Evolutionary conservation across 768 basidiomycete genomes (phyloP).

Genomic region (Gautieria morchelliformis): DNA sequence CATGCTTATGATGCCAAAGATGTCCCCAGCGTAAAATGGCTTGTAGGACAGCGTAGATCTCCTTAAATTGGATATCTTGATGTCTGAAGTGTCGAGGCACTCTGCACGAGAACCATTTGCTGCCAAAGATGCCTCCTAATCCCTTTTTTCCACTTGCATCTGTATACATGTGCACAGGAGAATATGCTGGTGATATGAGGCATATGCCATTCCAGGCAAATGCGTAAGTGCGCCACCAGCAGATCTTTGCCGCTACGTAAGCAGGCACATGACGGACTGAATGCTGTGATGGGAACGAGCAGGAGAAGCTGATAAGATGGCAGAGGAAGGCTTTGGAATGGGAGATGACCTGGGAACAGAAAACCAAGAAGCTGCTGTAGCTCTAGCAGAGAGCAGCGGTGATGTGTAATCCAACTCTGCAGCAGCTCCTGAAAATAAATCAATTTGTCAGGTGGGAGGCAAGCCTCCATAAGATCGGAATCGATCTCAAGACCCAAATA

Average conservation of each 20-base stretch:
- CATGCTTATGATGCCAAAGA: constrained; percentile 16
- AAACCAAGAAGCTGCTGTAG: constrained; percentile 27
- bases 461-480: no score
- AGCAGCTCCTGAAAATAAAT: constrained; percentile 14
- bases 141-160: no score
- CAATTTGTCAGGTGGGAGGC: no score
- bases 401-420: constrained; percentile 13
- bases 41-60: constrained; percentile 18
- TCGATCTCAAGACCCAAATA: no score
- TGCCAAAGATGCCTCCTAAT: no score
- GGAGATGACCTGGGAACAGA: constrained; percentile 27
- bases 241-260: constrained; percentile 15
- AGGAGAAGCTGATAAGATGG: constrained; percentile 21
- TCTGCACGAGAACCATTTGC: no score
- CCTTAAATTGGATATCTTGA: no score
- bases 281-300: constrained; percentile 17
- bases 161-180: constrained; percentile 18
- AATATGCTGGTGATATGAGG: constrained; percentile 1
- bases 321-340: constrained; percentile 20
- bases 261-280: constrained; percentile 16
- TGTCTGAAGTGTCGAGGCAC: no score
- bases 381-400: constrained; percentile 17
- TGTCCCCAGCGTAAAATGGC: constrained; percentile 23
- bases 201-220: no score
- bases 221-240: no score